Base-by-base conservation (phyloP, 2,329 filamentous ascomycete species). In the Pestalotiopsis sp. region DNA sequence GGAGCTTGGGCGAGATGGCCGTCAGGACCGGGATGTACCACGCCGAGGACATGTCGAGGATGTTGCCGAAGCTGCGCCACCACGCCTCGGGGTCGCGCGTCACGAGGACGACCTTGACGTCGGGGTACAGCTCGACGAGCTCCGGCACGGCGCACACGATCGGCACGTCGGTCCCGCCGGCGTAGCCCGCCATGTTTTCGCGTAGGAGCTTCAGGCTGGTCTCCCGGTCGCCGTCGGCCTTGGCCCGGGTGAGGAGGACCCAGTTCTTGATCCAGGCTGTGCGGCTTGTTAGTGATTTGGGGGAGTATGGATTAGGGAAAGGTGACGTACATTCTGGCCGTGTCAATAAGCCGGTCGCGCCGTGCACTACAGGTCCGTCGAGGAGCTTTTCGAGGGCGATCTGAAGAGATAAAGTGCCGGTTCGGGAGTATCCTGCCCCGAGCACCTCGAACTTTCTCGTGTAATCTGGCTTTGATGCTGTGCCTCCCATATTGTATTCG, bases 111-210 rank as follows among this genome's bases (percentile, higher is more conserved):
- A 86, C 83, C 67, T 82, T 82, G 12, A 84, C 84, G 36, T 86
- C 79, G 0, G 85, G 85, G 69, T 86, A 86, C 11, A 86, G 70
- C 67, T 83, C 79, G 68, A 86, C 72, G 49, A 87, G 74, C 71
- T 87, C 83, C 14, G 80, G 77, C n/a, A 84, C 75, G 27, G 85
- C 80, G 65, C 80, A 76, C 14, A 77, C 78, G 4, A 77, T 78
- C 0, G 85, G 84, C n/a, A 79, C 72, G 71, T 87, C 85, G 41
- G 83, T 83, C 49, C 82, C 78, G n/a, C 80, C 84, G 3, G 81
- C 81, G 70, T 82, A 87, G 23, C 84, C 84, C 14, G 78, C 77
- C 3, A 79, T 77, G n/a, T 78, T 75, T 57, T 80, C 74, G 68
- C 76, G 76, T 6, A 84, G 75, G 4, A 80, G 75, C 14, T 75